phyloP scores from a whole-genome alignment of 164 flowering plant genomes.

The Magnolia changhungtana region DNA sequence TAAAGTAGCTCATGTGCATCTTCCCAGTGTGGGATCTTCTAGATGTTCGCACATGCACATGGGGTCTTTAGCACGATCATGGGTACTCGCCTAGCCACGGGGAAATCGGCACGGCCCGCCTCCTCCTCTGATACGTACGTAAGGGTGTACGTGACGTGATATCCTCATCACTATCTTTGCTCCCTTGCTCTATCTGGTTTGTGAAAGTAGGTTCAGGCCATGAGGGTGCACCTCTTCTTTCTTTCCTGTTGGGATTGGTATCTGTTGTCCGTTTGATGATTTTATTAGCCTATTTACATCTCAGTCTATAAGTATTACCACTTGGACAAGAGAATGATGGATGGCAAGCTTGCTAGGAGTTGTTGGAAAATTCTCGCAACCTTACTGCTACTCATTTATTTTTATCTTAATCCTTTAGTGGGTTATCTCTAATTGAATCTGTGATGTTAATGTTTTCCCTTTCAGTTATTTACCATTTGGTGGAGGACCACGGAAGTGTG shows the following conservation, averaged over 20 bases:
- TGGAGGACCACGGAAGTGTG: conserved; percentile 94
- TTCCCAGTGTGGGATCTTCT: too few species aligned
- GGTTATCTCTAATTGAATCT: background rate
- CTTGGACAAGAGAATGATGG: too few species aligned
- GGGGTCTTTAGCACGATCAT: too few species aligned
- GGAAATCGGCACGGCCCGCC: too few species aligned
- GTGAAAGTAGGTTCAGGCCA: background rate
- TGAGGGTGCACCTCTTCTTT: background rate
- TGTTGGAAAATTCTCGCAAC: background rate
- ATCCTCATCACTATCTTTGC: background rate
- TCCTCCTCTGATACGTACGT: too few species aligned
- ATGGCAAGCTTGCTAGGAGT: background rate
- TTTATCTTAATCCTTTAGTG: background rate
- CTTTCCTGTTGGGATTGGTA: background rate
- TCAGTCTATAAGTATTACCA: background rate
- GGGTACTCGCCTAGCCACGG: too few species aligned
- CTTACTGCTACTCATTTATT: background rate
- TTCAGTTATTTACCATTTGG: conserved; percentile 94
- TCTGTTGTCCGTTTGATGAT: background rate
- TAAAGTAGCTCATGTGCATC: too few species aligned
- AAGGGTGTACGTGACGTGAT: too few species aligned
- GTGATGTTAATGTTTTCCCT: conserved; percentile 4
- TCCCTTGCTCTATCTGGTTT: background rate
- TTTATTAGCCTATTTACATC: background rate
- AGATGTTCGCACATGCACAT: too few species aligned